These are phyloP conservation scores for Claviceps africana DNA, from an alignment of 2,329 filamentous ascomycete species.

Conservation along the genomic window DNA sequence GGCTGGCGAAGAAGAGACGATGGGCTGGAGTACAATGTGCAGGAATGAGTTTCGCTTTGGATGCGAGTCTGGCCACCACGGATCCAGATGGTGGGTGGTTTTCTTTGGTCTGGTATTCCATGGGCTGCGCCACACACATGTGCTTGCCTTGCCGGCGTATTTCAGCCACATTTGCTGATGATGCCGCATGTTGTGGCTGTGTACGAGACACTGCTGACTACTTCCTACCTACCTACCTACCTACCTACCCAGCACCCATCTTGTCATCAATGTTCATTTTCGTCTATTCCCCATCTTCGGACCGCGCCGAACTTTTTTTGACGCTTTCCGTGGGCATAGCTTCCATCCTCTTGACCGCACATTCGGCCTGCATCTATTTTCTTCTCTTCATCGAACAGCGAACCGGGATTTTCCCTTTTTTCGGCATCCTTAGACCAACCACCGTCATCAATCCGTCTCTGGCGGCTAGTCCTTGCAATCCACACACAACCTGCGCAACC, in stretches of 20 bases:
- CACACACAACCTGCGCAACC: neutral
- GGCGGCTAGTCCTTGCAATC: neutral
- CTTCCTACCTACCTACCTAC: too few relatives aligned
- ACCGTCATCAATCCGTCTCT: neutral
- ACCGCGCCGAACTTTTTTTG: neutral
- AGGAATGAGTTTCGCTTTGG: neutral
- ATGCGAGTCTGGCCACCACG: neutral
- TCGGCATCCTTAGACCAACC: neutral
- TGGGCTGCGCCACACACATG: constrained; percentile 2
- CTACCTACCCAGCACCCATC: too few relatives aligned
- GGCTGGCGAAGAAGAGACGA: neutral
- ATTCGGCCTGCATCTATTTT: neutral
- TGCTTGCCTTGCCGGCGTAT: neutral
- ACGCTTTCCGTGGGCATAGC: neutral
- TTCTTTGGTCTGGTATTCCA: neutral
- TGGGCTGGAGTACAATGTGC: neutral
- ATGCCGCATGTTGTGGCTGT: neutral
- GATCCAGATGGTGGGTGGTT: neutral
- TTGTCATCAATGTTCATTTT: neutral
- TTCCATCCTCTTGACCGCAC: neutral
- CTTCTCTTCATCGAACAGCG: neutral
- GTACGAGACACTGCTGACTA: neutral
- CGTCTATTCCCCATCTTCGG: neutral
- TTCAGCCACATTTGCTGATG: neutral
- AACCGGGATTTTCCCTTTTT: neutral